Conservation (phyloP, 345 rosid genomes). For the Odontarrhena argentea region DNA sequence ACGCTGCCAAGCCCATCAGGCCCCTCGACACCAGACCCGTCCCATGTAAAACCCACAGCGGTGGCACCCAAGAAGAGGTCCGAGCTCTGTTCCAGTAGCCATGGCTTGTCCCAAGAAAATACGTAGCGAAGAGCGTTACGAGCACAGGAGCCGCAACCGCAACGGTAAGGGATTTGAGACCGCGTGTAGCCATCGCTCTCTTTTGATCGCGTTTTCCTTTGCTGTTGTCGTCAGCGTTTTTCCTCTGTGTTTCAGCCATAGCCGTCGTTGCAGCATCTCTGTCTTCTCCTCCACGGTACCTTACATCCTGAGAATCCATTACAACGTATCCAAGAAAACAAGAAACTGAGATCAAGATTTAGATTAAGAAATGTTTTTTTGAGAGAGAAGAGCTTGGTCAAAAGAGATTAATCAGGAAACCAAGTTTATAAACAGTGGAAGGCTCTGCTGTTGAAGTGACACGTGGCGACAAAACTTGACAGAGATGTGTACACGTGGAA, state of each 20-base stretch:
- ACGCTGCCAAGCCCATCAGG: conserved; percentile 78
- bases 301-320: conserved; percentile 66
- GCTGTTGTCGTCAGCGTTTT: conserved; percentile 22
- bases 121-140: conserved; percentile 53
- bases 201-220: conserved; percentile 44
- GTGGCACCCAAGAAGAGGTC: conserved; percentile 60
- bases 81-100: conserved; percentile 34
- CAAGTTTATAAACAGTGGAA: conserved; percentile 10
- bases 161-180: conserved; percentile 57
- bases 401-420: conserved; percentile 18
- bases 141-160: conserved; percentile 68
- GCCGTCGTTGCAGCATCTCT: conserved; percentile 32
- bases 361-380: neutral
- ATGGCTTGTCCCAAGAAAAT: conserved; percentile 50
- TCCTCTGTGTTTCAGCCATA: conserved; percentile 27
- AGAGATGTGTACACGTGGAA: conserved; percentile 29
- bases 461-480: conserved; percentile 41
- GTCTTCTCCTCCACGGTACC: conserved; percentile 51
- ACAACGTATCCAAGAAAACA: neutral
- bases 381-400: conserved; percentile 22
- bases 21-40: conserved; percentile 51
- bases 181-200: conserved; percentile 71
- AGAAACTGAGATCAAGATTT: neutral
- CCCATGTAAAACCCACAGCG: conserved; percentile 63
- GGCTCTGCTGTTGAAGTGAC: conserved; percentile 32